A percentile compares a stretch with the other conserved stretches of the same genome.
Evolutionary conservation across 192 early-diverging fungal species (phyloP).

Genomic region (Geranomyces variabilis): DNA sequence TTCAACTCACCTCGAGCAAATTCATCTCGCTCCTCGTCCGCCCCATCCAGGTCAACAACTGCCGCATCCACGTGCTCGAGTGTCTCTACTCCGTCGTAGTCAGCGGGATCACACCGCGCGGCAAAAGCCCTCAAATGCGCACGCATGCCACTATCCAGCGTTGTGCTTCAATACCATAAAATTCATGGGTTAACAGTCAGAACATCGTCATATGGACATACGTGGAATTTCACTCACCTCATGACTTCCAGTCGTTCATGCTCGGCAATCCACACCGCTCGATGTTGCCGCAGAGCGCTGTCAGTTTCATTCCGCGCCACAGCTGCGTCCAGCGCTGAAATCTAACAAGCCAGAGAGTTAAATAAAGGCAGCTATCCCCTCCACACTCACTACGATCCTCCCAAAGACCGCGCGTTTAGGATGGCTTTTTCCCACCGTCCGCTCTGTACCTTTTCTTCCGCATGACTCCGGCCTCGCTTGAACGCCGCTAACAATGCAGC

Average conservation of each 20-base stretch:
- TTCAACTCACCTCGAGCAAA: background rate
- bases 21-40: constrained; percentile 7
- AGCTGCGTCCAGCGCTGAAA: background rate
- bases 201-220: too few relatives aligned
- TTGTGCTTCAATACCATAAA: background rate
- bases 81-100: background rate
- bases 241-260: background rate
- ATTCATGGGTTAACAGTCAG: too few relatives aligned
- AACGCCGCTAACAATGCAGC: background rate
- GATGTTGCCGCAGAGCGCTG: background rate
- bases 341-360: background rate
- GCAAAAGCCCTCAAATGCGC: background rate
- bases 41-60: background rate
- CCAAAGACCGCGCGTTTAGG: too few relatives aligned
- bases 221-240: background rate
- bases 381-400: background rate
- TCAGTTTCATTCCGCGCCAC: background rate
- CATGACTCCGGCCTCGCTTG: background rate
- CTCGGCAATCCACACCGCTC: constrained; percentile 1
- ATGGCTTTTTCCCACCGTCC: too few relatives aligned
- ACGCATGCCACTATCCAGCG: background rate
- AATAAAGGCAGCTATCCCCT: background rate
- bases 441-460: background rate
- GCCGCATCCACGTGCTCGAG: background rate
- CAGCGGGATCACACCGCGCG: background rate